Base-by-base conservation (phyloP, 169 alveolate species). In the Babesia sp. region DNA sequence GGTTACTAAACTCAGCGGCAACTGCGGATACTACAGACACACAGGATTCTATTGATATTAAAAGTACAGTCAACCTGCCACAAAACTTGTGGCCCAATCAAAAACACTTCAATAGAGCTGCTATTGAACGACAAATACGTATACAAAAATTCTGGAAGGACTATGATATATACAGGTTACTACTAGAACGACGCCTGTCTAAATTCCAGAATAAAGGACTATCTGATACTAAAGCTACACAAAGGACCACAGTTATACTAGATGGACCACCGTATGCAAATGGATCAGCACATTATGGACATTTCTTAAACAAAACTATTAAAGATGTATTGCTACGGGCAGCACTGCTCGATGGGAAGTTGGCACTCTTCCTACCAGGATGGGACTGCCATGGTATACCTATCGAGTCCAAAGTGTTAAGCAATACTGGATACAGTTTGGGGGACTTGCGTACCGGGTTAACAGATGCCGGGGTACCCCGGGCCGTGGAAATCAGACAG, bases 261-360 rank as follows among this genome's bases (percentile, higher is more conserved):
- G 97, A 93, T 67, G 97, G 97, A 16, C 97, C 97, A 22, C 97
- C 97, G 31, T 92, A 90, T 58, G 97, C 96, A 9, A 93, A 91
- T 60, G 95, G 95, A 36, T 85, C 64, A 3, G 83, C 92, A 53
- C 97, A 93, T 71, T 86, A 89, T 66, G 97, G 97, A 22, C 97
- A 93, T 39, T 90, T 93, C 64, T 72, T 91, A 24, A 91, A 92
- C 83, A 91, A 92, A 66, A 81, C 92, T 61, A 72, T 93, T 45
- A 93, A 93, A 74, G 97, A 93, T 61, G 86, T 92, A 31, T 58
- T 88, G 46, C 72, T 87, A 67, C 73, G 90, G 77, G 91, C 67
- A 39, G 44, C 75, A 41, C 76, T 91, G 63, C 80, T 89, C 37
- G 84, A 82, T 24, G 93, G 93, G 28, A 71, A 73, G 22, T 59